Conservation (phyloP, 78 protist genomes). For the Trichosphaerium sp. region DNA sequence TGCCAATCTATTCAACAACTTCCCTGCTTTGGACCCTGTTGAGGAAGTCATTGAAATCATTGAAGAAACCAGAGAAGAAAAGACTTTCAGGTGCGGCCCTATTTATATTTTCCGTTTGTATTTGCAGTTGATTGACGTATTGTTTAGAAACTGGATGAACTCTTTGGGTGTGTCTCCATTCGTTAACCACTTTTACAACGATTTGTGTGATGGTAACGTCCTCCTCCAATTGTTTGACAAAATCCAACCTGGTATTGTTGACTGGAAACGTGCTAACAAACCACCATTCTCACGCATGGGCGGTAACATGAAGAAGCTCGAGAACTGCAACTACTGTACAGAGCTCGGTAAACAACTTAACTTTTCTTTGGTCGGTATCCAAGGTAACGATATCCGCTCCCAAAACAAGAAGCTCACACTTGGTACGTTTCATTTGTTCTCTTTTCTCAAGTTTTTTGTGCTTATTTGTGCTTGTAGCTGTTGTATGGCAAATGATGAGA, state of each 20-base stretch:
- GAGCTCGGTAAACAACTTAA: constrained; percentile 20
- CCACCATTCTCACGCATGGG: constrained; percentile 42
- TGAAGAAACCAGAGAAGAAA: constrained; percentile 86
- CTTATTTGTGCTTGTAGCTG: constrained; percentile 21
- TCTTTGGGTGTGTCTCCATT: constrained; percentile 76
- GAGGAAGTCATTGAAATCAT: constrained; percentile 25
- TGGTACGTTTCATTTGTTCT: constrained; percentile 13
- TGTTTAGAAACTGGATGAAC: constrained; percentile 87
- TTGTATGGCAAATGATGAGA: constrained; percentile 77
- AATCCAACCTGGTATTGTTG: constrained; percentile 74
- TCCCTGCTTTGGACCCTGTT: constrained; percentile 69
- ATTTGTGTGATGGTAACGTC: constrained; percentile 69
- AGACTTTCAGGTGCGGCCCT: constrained; percentile 4
- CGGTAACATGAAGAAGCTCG: constrained; percentile 48
- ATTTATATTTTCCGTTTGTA: not conserved
- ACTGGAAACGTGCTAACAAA: constrained; percentile 48
- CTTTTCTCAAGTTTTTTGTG: not conserved
- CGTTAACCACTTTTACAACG: constrained; percentile 69
- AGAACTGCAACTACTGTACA: constrained; percentile 66
- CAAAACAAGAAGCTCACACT: constrained; percentile 25
- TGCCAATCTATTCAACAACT: constrained; percentile 87
- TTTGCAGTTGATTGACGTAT: not conserved
- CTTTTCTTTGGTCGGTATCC: constrained; percentile 54
- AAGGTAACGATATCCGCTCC: constrained; percentile 45
- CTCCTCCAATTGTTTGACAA: constrained; percentile 78